These are phyloP conservation scores for Yamadazyma friedrichii DNA, from an alignment of 1,139 yeast species.

Conservation along the genomic window DNA sequence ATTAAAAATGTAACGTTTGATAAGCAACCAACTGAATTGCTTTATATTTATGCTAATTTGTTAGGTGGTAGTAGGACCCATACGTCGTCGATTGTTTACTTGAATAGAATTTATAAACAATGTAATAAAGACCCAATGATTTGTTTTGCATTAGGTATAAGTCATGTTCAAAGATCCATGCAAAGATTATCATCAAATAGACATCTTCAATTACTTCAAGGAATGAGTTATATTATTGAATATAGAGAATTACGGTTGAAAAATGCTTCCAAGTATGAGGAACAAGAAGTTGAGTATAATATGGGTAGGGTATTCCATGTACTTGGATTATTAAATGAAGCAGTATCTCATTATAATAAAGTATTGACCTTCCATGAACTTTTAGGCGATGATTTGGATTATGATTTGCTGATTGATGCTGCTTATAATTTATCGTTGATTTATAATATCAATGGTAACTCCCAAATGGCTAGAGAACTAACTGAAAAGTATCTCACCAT, in stretches of 20 bases:
- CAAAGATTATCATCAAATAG: conserved; percentile 85
- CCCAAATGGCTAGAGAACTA: conserved; percentile 56
- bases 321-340: conserved; percentile 71
- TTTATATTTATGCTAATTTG: conserved; percentile 76
- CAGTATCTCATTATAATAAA: conserved; percentile 67
- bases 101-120: conserved; percentile 59
- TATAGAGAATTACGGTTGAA: conserved; percentile 52
- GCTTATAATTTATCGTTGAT: conserved; percentile 82
- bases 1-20: conserved; percentile 38
- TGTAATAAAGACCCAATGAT: conserved; percentile 77
- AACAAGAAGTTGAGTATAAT: conserved; percentile 81
- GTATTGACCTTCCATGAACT: conserved; percentile 47
- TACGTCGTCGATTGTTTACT: conserved; percentile 71
- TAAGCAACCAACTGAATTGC: conserved; percentile 65
- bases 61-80: conserved; percentile 83
- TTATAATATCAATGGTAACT: conserved; percentile 74
- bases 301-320: conserved; percentile 83
- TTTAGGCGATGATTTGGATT: conserved; percentile 28
- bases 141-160: conserved; percentile 69
- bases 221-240: conserved; percentile 72
- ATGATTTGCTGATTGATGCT: conserved; percentile 69
- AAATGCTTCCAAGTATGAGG: conserved; percentile 48
- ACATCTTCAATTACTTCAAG: conserved; percentile 85
- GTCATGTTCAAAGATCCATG: conserved; percentile 89
- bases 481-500: conserved; percentile 61